Evolutionary conservation across 2,329 filamentous ascomycete species (phyloP).

Genomic region (Alternaria ventricosa): DNA sequence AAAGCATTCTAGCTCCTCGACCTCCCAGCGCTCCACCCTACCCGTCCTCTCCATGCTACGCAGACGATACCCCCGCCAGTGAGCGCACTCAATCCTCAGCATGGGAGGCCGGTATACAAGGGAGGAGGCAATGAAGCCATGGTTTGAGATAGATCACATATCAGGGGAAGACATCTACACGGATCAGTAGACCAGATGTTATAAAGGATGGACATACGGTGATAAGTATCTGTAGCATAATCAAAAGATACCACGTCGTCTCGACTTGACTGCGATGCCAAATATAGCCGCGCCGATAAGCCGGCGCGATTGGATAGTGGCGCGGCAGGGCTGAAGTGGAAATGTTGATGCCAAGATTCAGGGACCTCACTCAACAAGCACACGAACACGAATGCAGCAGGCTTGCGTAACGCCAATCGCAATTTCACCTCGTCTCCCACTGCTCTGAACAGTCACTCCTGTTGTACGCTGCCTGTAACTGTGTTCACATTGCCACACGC

Average conservation of each 20-base stretch:
- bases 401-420: slow-evolving; percentile 22
- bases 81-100: background rate
- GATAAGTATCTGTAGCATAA: background rate
- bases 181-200: background rate
- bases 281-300: slow-evolving; percentile 10
- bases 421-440: background rate
- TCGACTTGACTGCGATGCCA: background rate
- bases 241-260: background rate
- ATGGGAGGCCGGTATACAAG: background rate
- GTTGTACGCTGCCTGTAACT: slow-evolving; percentile 16
- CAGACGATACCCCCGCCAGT: background rate
- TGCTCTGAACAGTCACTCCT: slow-evolving; percentile 8
- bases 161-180: background rate
- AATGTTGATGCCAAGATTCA: slow-evolving; percentile 29
- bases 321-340: slow-evolving; percentile 4
- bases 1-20: background rate
- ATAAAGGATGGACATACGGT: background rate
- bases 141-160: background rate
- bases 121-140: background rate
- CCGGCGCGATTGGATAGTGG: slow-evolving; percentile 9
- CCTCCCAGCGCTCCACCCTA: background rate
- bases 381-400: slow-evolving; percentile 26
- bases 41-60: too few relatives aligned
- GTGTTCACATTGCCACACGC: slow-evolving; percentile 9
- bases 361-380: slow-evolving; percentile 24